Conservation (phyloP, 2,329 filamentous ascomycete genomes). For the Colletotrichum musae region DNA sequence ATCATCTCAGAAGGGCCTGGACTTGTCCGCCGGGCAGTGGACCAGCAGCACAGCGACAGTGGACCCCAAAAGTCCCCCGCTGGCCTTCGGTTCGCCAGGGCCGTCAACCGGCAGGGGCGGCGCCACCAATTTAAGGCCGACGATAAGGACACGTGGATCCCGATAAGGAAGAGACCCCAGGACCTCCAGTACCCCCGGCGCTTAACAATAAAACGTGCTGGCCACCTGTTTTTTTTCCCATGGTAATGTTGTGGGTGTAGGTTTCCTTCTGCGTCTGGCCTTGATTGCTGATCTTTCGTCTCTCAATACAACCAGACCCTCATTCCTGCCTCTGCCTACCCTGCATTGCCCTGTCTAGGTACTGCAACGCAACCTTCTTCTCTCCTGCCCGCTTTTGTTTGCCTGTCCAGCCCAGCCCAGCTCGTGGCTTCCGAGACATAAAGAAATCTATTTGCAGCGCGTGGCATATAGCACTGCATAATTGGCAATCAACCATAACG, state of each 20-base stretch:
- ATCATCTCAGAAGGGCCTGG: slow-evolving; percentile 3
- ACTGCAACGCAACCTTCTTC: background rate
- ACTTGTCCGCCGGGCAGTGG: background rate
- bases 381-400: background rate
- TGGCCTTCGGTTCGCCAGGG: slow-evolving; percentile 23
- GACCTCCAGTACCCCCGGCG: background rate
- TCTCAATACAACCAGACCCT: background rate
- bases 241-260: background rate
- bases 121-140: slow-evolving; percentile 13
- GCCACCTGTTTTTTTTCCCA: background rate
- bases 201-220: slow-evolving; percentile 17
- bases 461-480: slow-evolving; percentile 1
- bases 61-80: slow-evolving; percentile 3
- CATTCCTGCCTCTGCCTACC: background rate
- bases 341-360: background rate
- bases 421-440: slow-evolving; percentile 9
- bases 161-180: slow-evolving; percentile 26
- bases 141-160: slow-evolving; percentile 40
- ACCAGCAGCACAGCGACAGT: slow-evolving; percentile 14
- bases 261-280: background rate
- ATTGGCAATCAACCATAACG: slow-evolving; percentile 7
- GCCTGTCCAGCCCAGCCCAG: background rate
- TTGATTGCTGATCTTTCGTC: background rate
- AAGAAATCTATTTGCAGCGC: slow-evolving; percentile 10
- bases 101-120: slow-evolving; percentile 27